Evolutionary conservation across 495 filamentous ascomycete species (phyloP), one percentile per base, ranked within the genome.

Genomic region (Aspergillus carlsbadensis): DNA sequence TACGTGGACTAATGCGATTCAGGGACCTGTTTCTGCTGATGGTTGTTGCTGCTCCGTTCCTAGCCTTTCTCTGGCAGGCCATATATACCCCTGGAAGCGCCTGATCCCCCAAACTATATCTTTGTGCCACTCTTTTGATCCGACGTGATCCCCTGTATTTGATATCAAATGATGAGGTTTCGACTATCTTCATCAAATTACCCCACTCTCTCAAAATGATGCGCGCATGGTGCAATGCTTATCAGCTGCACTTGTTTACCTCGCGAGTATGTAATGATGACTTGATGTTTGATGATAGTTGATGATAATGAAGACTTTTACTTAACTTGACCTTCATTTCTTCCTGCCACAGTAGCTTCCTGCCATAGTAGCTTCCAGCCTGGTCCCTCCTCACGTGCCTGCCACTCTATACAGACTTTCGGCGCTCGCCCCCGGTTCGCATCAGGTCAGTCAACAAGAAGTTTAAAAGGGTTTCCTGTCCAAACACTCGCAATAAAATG

Each of bases 111-210:
- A 21, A 33, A 46, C 43, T 15, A 10, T n/a, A 2, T 20, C 17
- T 55, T 49, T 59, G 52, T 59, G 62, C 61, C 64, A 52, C 61
- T 70, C 64, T 49, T 67, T 65, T 64, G 15, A 42, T 57, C 45
- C 37, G 51, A 47, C 56, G 65, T 65, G 63, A 72, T 75, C 73
- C 69, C n/a, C 70, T 77, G 70, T 77, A 75, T 71, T 65, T 63
- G 61, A 63, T 67, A 65, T 61, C 47, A 49, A 60, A 59, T 35
- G 57, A 53, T 52, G 37, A 56, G 36, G 41, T 11, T 35, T 46
- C 35, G 52, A 44, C 43, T 61, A 34, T n/a, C 36, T 59, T 46
- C 26, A 29, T 29, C 26, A 29, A 20, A 37, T 46, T 58, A 67
- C 55, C 55, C 53, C 54, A 58, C 37, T 52, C 29, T 62, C 48